Base-by-base conservation (phyloP, 2,329 filamentous ascomycete species). In the Ilyonectria sp. region DNA sequence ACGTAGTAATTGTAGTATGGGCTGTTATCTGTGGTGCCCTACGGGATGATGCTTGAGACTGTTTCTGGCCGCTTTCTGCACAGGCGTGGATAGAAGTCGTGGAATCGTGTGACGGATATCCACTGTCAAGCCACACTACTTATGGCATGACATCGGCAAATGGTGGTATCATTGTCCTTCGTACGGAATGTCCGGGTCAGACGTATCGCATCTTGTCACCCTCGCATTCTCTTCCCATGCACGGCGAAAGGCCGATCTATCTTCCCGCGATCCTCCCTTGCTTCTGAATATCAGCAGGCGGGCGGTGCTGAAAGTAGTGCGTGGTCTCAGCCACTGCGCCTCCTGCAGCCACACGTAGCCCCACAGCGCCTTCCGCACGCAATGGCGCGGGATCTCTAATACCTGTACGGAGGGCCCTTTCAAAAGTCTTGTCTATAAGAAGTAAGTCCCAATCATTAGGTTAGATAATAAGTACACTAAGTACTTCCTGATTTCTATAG, bases 221-320 rank as follows among this genome's bases (percentile, higher is more conserved):
- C 15, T 31, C 19, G 35, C 21, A 44, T 43, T 31, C 21, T n/a
- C 31, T 29, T 6, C n/a, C 31, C 29, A 21, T 21, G 31, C n/a
- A 35, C 50, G 50, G 47, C 47, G 17, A 31, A 50, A 50, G n/a
- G 50, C 10, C 29, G 49, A n/a, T n/a, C 26, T 50, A 6, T 31
- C 29, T 15, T 40, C 37, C 15, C 40, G 40, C 40, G 15, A n/a
- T 17, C 15, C 19, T 53, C 29, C 31, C 21, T 13, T 37, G 50
- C 11, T 44, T 40, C 53, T 26, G 31, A 15, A 33, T 23, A 11
- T 11, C 13, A 43, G 53, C 17, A 19, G 35, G 6, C 10, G 21
- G 46, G 60, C 60, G 43, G 53, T 37, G 60, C 60, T 52, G 52
- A 62, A 58, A 66, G 59, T 66, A 66, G 63, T 55, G 49, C 6